Evolutionary conservation across 768 basidiomycete species (phyloP).

Genomic region (Lepiota brunneoincarnata): DNA sequence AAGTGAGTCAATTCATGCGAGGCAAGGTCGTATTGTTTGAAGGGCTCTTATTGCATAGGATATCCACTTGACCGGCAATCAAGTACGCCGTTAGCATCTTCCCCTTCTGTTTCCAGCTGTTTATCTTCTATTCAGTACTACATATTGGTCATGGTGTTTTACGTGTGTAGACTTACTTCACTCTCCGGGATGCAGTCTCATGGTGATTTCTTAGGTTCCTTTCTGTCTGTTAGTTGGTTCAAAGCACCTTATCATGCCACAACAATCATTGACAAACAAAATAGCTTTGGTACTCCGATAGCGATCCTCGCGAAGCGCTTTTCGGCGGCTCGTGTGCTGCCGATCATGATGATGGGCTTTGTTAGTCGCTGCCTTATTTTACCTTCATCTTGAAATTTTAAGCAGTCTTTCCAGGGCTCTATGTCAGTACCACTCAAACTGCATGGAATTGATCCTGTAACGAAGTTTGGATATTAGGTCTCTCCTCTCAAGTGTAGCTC

Average conservation of each 20-base stretch:
- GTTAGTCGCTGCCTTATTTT: slow-evolving; percentile 23
- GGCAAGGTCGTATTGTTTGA: background rate
- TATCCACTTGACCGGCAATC: slow-evolving; percentile 41
- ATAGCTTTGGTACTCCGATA: slow-evolving; percentile 47
- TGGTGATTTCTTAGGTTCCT: slow-evolving; percentile 30
- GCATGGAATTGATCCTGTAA: background rate
- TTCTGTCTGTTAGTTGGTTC: slow-evolving; percentile 39
- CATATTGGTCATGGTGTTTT: slow-evolving; percentile 46
- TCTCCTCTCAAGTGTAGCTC: slow-evolving; percentile 41
- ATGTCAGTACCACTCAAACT: slow-evolving; percentile 27
- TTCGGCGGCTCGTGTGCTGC: slow-evolving; percentile 44
- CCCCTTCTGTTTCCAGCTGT: background rate
- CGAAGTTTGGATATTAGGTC: slow-evolving; percentile 27
- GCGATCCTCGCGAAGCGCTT: slow-evolving; percentile 46
- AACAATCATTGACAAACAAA: background rate
- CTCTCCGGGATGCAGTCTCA: background rate
- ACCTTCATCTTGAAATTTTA: background rate
- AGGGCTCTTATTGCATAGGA: slow-evolving; percentile 25
- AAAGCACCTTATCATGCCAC: background rate
- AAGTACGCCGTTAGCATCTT: slow-evolving; percentile 22
- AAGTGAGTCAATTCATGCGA: slow-evolving; percentile 22
- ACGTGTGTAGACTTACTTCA: slow-evolving; percentile 25
- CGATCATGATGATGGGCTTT: slow-evolving; percentile 50
- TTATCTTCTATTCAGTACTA: slow-evolving; percentile 34
- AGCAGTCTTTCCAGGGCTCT: slow-evolving; percentile 28